Conservation (phyloP, 331 rosid genomes). For the Cydonia oblonga region DNA sequence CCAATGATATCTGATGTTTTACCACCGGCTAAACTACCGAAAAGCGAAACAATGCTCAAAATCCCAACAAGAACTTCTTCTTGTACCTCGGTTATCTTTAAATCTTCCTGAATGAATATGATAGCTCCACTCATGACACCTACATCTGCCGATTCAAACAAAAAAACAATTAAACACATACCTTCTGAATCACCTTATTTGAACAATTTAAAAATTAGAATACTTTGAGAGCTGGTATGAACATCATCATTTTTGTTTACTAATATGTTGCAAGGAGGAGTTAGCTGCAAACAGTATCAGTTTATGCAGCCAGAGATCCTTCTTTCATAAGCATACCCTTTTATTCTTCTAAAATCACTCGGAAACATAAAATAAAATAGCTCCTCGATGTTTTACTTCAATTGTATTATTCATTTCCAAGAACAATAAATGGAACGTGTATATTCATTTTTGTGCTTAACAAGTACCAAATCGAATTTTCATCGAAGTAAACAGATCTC, state of each 20-base stretch:
- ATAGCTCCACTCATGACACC: conserved; percentile 98
- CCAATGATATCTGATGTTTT: conserved; percentile 79
- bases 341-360: too few species aligned
- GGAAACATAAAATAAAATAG: too few species aligned
- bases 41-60: conserved; percentile 68
- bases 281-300: not conserved
- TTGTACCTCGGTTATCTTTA: conserved; percentile 68
- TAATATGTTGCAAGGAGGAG: not conserved
- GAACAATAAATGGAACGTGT: not conserved
- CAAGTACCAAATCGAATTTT: not conserved
- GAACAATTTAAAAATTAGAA: not conserved
- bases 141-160: conserved; percentile 49
- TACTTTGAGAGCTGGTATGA: not conserved
- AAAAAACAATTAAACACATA: not conserved
- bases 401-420: not conserved
- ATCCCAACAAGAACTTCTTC: conserved; percentile 74
- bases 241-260: not conserved
- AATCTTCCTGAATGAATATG: conserved; percentile 72
- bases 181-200: not conserved
- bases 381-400: too few species aligned
- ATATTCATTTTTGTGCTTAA: not conserved
- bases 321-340: not conserved
- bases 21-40: conserved; percentile 87
- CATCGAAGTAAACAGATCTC: not conserved
- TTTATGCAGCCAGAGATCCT: not conserved